Evolutionary conservation across 129 eudicot species (phyloP), one percentile per base, ranked within the genome.

Genomic region (Lonicera japonica): DNA sequence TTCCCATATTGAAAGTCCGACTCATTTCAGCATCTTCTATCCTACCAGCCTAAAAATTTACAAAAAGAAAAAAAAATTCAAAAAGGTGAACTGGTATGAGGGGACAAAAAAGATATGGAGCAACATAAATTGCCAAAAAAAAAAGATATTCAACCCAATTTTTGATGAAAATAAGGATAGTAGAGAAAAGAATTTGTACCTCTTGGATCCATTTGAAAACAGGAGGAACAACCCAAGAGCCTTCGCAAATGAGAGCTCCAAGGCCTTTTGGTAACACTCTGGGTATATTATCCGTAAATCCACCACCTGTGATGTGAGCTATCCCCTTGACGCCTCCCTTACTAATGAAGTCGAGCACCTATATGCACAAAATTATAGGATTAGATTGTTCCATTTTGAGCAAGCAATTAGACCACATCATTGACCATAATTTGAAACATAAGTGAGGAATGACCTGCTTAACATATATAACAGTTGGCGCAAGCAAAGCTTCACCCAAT

Each of bases 301-400:
- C 98, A 54, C 98, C 98, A 18, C 98, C 98, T 2, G 96, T 92
- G 45, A 92, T 82, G 70, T 92, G 98, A 46, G 98, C 98, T 24
- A 92, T 87, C 56, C 98, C 98, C 74, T 87, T 92, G 25, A 92
- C 86, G 38, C 96, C 95, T 58, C 90, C 98, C 58, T 72, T 84
- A 84, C 86, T 80, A 29, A 92, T 84, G 19, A 92, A 77, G 47
- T 92, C 91, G 25, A 92, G 98, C 64, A 92, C 98, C 97, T 90
- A 57, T 15, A 20, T 54, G 56, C 15, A 21, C 51, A 54, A 40
- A 40, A 67, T 71, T 24, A 64, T 17, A 54, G 13, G 51, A 45
- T 23, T 6, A 24, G 8, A 3, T 34, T 3, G 23, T 22, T 29
- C 6, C 15, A 29, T 41, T 48, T 17, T 48, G 2, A 48, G 0